Percentiles rank a stretch among this genome's conserved stretches.
These are phyloP conservation scores for Datura wrightii DNA, from an alignment of 257 asterid genomes.

Conservation along the genomic window DNA sequence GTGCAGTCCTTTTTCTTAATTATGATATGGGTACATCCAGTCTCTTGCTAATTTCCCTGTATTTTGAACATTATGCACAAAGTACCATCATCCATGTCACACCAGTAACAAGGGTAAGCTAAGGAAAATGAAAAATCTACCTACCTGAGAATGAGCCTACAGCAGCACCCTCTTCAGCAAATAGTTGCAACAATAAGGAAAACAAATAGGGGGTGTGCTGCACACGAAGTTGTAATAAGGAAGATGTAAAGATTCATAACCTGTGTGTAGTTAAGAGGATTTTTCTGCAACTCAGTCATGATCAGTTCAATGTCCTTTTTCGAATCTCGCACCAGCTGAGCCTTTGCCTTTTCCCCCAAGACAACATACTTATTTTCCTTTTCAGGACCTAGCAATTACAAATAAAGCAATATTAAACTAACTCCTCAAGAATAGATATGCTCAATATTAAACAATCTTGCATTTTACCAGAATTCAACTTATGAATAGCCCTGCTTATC, in stretches of 20 bases:
- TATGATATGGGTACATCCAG: not conserved
- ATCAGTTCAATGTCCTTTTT: slow-evolving; percentile 67
- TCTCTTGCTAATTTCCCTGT: not conserved
- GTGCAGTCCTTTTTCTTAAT: not conserved
- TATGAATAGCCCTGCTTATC: slow-evolving; percentile 79
- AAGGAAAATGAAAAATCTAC: slow-evolving; percentile 3
- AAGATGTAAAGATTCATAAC: slow-evolving; percentile 40
- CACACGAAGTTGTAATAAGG: not conserved
- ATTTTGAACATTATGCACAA: not conserved
- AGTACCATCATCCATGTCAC: not conserved
- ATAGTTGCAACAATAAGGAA: not conserved
- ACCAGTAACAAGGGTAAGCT: not conserved
- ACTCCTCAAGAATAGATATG: slow-evolving; percentile 18
- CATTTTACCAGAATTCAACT: slow-evolving; percentile 68
- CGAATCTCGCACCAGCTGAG: slow-evolving; percentile 89
- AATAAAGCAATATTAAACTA: slow-evolving; percentile 17
- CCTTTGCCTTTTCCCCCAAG: slow-evolving; percentile 98
- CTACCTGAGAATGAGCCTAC: not conserved
- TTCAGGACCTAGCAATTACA: slow-evolving; percentile 69
- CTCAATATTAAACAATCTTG: slow-evolving; percentile 23
- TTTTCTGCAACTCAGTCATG: slow-evolving; percentile 88
- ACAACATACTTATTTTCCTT: slow-evolving; percentile 75
- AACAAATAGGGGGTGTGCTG: not conserved
- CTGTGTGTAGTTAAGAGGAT: slow-evolving; percentile 96
- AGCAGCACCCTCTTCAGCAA: not conserved